These are phyloP conservation scores for Annulohypoxylon moriforme DNA, from an alignment of 495 filamentous ascomycete species.

Conservation along the genomic window DNA sequence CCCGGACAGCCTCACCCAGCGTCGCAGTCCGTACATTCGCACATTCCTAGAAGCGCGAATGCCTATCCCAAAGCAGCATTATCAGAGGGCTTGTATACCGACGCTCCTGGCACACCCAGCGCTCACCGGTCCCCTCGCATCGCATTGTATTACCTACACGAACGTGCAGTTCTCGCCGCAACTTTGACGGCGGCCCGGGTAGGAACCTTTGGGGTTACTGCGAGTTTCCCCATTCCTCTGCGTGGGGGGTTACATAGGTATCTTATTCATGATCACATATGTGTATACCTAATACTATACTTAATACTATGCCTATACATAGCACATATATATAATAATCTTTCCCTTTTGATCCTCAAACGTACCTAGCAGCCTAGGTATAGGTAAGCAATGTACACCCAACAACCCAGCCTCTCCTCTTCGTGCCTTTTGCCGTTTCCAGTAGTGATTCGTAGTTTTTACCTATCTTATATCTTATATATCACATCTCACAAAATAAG, in stretches of 20 bases:
- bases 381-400: neutral
- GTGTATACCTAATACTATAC: neutral
- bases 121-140: neutral
- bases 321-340: neutral
- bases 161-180: constrained; percentile 2
- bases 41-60: constrained; percentile 1
- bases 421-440: neutral
- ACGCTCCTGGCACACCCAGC: neutral
- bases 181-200: neutral
- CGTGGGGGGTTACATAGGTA: constrained; percentile 22
- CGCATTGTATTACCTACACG: neutral
- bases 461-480: no score
- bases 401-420: neutral
- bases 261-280: neutral
- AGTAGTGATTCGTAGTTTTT: neutral
- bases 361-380: neutral
- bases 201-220: constrained; percentile 7
- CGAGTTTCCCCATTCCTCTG: constrained; percentile 9
- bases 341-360: constrained; percentile 5
- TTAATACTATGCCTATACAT: neutral
- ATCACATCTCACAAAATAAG: constrained; percentile 37
- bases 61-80: constrained; percentile 3
- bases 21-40: constrained; percentile 16
- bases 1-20: constrained; percentile 22
- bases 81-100: neutral